phyloP scores from a whole-genome alignment of 345 rosid genomes.

The Murraya koenigii region DNA sequence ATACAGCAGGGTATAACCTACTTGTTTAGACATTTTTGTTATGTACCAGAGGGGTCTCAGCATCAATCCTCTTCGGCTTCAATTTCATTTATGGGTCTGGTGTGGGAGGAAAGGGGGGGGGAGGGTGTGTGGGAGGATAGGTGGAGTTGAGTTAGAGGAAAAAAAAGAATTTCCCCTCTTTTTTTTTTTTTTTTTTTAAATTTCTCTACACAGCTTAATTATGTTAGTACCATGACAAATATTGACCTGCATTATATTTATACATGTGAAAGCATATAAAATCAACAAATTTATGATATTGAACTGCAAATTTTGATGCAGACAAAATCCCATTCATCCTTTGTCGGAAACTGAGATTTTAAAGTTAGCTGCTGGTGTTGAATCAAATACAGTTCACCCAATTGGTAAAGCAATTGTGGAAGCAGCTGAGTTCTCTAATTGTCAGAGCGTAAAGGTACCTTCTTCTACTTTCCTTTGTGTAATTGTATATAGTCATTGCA shows the following conservation, averaged over 20 bases:
- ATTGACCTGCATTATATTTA: background rate
- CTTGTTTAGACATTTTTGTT: background rate
- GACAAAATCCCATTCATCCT: slow-evolving; percentile 32
- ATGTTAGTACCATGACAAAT: background rate
- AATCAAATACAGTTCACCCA: slow-evolving; percentile 88
- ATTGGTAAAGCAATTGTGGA: slow-evolving; percentile 90
- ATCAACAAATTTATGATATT: background rate
- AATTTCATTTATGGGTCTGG: background rate
- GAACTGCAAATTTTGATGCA: slow-evolving; percentile 34
- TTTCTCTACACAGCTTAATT: background rate
- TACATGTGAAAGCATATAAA: background rate
- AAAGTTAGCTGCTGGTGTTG: slow-evolving; percentile 87
- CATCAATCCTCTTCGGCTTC: background rate
- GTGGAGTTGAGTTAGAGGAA: background rate
- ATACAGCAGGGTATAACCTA: background rate
- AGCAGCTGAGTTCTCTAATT: slow-evolving; percentile 59
- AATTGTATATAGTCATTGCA: background rate
- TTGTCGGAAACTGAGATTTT: slow-evolving; percentile 76
- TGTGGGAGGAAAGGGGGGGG: background rate
- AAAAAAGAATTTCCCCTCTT: background rate
- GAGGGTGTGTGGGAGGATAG: too few species aligned
- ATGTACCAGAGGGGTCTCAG: background rate
- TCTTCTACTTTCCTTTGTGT: background rate
- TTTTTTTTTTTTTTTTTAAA: too few species aligned
- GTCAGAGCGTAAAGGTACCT: slow-evolving; percentile 54